Evolutionary conservation across 2,329 filamentous ascomycete species (phyloP), one percentile per base, ranked within the genome.

Genomic region (Didymella arachidicola): DNA sequence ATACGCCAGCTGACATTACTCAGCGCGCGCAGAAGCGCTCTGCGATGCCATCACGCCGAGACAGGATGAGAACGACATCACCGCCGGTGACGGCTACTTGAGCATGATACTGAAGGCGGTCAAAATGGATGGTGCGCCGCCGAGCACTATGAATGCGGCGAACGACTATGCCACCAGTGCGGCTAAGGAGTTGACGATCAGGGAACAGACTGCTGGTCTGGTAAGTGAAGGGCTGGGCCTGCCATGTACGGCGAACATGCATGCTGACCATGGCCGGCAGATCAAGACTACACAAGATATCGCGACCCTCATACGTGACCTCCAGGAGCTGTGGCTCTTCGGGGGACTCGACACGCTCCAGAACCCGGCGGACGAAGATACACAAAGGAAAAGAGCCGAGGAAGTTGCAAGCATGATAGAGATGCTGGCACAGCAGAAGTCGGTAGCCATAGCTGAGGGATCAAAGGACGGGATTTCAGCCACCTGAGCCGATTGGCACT

Each of bases 251-350:
- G 7, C 22, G 18, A 18, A 19, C 4, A 26, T 16, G 14, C 1
- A 7, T 27, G 39, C 39, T 56, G 30, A 56, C 32, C n/a, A 14
- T 6, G 12, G 16, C 30, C 30, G 25, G 18, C 19, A 70, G 86
- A 83, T 88, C 62, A 83, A 84, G 56, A 82, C 85, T 1, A 83
- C 84, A 14, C 87, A 90, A 76, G 86, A 89, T 53, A 79, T 88
- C 11, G 80, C 87, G 57, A 81, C 82, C 12, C 72, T 89, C 14
- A 87, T 85, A 26, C 82, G 87, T 22, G 81, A 83, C 26, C 79
- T 90, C 76, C 88, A 89, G 70, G 87, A 89, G 69, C 79, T 86
- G 22, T 89, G 87, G 87, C 78, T 89, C 6, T 89, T 88, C 66
- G 87, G 87, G 3, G 84, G 85, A 57, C 79, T 89, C 42, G 82